phyloP scores from a whole-genome alignment of 129 eudicot species.

The Artemisia tridentata region DNA sequence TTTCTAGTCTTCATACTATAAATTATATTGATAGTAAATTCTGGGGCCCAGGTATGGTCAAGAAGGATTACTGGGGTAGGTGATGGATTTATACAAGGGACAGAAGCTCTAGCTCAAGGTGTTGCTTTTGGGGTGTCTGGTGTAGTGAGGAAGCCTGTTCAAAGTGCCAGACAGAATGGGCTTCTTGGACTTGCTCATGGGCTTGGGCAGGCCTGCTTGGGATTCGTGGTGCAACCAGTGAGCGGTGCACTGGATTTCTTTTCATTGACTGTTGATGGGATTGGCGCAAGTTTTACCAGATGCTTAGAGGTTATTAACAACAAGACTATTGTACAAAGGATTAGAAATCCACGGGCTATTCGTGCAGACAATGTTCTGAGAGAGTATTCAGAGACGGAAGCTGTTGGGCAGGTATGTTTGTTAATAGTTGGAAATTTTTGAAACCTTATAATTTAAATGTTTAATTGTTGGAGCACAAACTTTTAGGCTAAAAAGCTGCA shows the following conservation, averaged over 20 bases:
- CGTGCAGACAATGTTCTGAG: constrained; percentile 73
- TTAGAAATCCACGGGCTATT: constrained; percentile 88
- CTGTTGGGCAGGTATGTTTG: constrained; percentile 78
- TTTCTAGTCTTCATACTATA: not conserved
- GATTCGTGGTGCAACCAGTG: constrained; percentile 87
- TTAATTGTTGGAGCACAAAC: not conserved
- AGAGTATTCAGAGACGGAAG: constrained; percentile 85
- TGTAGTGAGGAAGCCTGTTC: constrained; percentile 84
- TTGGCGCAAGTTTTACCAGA: constrained; percentile 95
- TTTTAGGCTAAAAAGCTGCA: constrained; percentile 5
- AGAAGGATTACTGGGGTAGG: constrained; percentile 96
- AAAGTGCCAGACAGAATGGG: constrained; percentile 93
- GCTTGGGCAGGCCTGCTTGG: constrained; percentile 83
- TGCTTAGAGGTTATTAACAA: constrained; percentile 79
- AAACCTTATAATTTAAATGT: constrained; percentile 4
- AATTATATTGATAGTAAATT: constrained; percentile 3
- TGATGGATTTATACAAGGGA: constrained; percentile 92
- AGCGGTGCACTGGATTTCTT: constrained; percentile 97
- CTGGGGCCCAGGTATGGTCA: constrained; percentile 70
- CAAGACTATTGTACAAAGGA: constrained; percentile 58
- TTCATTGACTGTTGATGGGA: constrained; percentile 91
- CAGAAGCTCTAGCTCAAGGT: constrained; percentile 99
- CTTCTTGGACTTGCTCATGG: constrained; percentile 98
- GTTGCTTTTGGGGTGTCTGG: constrained; percentile 96
- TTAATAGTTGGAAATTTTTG: not conserved